Conservation (phyloP, 148 eudicot genomes). For the Vaccinium darrowii region DNA sequence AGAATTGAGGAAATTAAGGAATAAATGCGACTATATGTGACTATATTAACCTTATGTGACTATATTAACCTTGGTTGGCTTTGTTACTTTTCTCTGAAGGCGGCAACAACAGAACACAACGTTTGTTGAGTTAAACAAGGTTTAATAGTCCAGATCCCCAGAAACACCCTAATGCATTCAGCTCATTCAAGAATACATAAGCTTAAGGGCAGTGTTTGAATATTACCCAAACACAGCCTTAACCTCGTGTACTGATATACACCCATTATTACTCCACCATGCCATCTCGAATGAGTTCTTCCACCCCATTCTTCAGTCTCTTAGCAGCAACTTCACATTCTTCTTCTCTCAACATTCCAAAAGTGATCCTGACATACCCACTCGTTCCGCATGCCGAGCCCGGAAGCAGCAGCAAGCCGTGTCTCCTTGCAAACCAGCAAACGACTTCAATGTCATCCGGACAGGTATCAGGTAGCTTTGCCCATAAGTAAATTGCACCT, state of each 20-base stretch:
- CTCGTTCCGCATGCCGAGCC: conserved; percentile 34
- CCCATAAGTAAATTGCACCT: conserved; percentile 39
- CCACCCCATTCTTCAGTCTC: conserved; percentile 30
- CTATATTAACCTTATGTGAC: too few relatives aligned
- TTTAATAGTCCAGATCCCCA: too few relatives aligned
- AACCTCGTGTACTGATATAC: neutral
- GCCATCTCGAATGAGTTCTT: conserved; percentile 25
- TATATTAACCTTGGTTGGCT: too few relatives aligned
- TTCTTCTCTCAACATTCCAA: conserved; percentile 23
- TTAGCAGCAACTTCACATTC: conserved; percentile 27
- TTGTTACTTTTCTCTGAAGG: too few relatives aligned
- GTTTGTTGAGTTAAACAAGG: too few relatives aligned
- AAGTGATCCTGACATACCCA: conserved; percentile 21
- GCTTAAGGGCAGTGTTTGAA: too few relatives aligned
- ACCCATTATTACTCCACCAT: conserved; percentile 14
- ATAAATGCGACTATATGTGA: too few relatives aligned
- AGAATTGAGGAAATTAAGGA: too few relatives aligned
- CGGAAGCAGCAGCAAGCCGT: conserved; percentile 32
- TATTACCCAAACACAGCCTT: neutral
- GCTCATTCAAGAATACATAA: too few relatives aligned
- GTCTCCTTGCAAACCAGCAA: conserved; percentile 29
- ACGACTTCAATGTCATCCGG: conserved; percentile 29
- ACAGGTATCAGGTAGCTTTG: conserved; percentile 26
- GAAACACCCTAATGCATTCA: too few relatives aligned
- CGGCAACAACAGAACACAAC: too few relatives aligned